Conservation (phyloP, 2,329 filamentous ascomycete species). For the Fusarium buxicola region DNA sequence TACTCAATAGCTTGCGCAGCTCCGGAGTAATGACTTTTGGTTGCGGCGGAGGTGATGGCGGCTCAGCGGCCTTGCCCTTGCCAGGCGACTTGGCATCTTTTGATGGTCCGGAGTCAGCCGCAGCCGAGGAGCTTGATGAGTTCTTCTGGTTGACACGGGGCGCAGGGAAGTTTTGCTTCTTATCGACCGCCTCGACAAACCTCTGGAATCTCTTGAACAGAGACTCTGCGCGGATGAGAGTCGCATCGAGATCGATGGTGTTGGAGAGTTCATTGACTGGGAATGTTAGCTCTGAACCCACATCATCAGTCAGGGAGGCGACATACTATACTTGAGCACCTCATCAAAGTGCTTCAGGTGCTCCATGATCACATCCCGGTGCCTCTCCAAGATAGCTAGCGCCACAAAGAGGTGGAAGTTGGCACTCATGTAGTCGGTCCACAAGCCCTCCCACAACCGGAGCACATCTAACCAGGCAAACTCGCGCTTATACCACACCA, state of each 20-base stretch:
- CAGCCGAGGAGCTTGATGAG: conserved; percentile 30
- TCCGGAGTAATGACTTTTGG: conserved; percentile 68
- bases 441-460: conserved; percentile 89
- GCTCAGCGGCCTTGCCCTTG: conserved; percentile 55
- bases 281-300: conserved; percentile 28
- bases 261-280: conserved; percentile 93
- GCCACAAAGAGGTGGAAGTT: conserved; percentile 97
- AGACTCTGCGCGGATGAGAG: conserved; percentile 86
- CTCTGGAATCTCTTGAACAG: conserved; percentile 90
- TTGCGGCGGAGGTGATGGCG: conserved; percentile 46
- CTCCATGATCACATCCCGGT: conserved; percentile 94
- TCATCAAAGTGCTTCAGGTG: conserved; percentile 96
- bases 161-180: conserved; percentile 85
- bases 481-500: conserved; percentile 99
- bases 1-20: conserved; percentile 64
- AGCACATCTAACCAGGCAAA: conserved; percentile 91
- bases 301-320: background rate
- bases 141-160: conserved; percentile 49
- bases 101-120: conserved; percentile 17
- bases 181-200: conserved; percentile 90
- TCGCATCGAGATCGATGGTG: conserved; percentile 90
- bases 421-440: conserved; percentile 91
- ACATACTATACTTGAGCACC: conserved; percentile 91
- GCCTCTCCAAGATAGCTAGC: conserved; percentile 93
- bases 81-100: conserved; percentile 33